Evolutionary conservation across 257 asterid species (phyloP).

Genomic region (Forsythia viridissima): DNA sequence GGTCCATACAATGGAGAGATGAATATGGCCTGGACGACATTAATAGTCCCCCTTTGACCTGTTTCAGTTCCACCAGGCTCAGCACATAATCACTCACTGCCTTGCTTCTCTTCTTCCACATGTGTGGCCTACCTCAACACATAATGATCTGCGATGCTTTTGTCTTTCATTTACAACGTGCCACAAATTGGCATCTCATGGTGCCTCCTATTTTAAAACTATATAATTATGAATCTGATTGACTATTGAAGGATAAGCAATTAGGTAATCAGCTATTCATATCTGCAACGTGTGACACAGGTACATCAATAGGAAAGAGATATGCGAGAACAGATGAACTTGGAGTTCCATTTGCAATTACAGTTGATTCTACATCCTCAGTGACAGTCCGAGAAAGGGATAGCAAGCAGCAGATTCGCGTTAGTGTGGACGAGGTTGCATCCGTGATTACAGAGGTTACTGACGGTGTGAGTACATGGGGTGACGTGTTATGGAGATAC

Average conservation of each 20-base stretch:
- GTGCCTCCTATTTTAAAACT: background rate
- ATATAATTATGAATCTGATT: background rate
- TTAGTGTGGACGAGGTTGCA: constrained; percentile 68
- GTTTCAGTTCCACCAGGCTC: background rate
- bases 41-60: background rate
- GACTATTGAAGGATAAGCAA: background rate
- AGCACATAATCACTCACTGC: background rate
- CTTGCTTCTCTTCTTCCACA: background rate
- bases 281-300: constrained; percentile 30
- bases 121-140: background rate
- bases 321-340: constrained; percentile 97
- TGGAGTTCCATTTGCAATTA: constrained; percentile 87
- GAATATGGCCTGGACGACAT: background rate
- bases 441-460: constrained; percentile 65
- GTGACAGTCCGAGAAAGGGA: constrained; percentile 82
- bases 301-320: constrained; percentile 84
- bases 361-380: constrained; percentile 69
- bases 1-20: background rate
- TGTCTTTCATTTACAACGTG: background rate
- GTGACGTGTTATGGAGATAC: constrained; percentile 49
- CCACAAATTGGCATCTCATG: background rate
- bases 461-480: constrained; percentile 72
- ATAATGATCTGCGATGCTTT: background rate
- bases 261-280: background rate
- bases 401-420: constrained; percentile 84